Base-by-base conservation (phyloP, 2,329 filamentous ascomycete genomes). In the Atkinsonella texensis region DNA sequence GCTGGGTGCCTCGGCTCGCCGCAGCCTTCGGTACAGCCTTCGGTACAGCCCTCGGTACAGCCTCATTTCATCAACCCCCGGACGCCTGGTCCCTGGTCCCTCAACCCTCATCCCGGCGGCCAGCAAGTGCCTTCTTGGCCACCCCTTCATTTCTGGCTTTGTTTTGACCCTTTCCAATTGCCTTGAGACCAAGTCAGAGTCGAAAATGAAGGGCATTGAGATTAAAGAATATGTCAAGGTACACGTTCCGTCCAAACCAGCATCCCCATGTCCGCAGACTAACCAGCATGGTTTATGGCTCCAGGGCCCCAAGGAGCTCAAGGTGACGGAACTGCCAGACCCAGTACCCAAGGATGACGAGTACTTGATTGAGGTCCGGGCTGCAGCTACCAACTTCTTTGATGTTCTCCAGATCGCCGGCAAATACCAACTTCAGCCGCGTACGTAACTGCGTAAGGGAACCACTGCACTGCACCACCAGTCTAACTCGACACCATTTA, bases 371-470 rank as follows among this genome's bases (percentile, higher is more conserved):
- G 79, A 83, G 63, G 86, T 97, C 61, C 87, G 89, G 68, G 88
- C 91, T 46, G 79, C 86, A 0, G 91, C 89, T 18, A 87, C 88
- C 62, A 97, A 97, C 72, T 97, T 97, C 78, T 97, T 96, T 74
- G 91, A 97, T 67, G 85, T 95, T 53, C 81, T 97, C 51, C 91
- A 97, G 65, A 89, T 96, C 63, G 85, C 89, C 63, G 91, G 91
- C 52, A 95, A 94, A 79, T 97, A 97, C 70, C 91, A 97, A 65
- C 79, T 88, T 65, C 90, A 96, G 62, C 89, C 89, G 0, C 81
- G 76, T 79, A 67, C 32, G 71, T 55, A 3, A 3, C 15, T 38
- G 48, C 32, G 23, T 18, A 20, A 6, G n/a, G 35, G 20, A 41
- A 41, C 28, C 28, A 28, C 28, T 28, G 4, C 7, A 4, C 7